phyloP scores from a whole-genome alignment of 441 rosid species.

The Syzygium malaccense region DNA sequence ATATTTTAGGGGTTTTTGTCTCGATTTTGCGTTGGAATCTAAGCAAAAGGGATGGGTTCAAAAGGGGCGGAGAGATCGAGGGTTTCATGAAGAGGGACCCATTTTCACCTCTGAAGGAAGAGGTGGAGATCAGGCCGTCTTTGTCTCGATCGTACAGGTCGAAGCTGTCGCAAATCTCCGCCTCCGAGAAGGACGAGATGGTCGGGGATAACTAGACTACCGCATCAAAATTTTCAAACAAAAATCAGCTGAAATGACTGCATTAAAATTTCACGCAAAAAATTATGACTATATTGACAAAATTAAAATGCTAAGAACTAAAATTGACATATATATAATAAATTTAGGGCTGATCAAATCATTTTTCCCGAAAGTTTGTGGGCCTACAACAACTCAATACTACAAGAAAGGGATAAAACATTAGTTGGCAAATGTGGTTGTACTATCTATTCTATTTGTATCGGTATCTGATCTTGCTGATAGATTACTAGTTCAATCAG shows the following conservation, averaged over 20 bases:
- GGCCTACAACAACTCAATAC: background rate
- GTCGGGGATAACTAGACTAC: accelerated
- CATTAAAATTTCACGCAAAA: background rate
- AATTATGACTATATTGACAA: background rate
- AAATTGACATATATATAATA: accelerated
- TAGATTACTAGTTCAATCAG: background rate
- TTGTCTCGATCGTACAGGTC: background rate
- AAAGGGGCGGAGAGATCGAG: background rate
- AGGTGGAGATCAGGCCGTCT: background rate
- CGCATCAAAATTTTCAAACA: background rate
- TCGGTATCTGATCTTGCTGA: background rate
- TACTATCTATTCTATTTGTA: background rate
- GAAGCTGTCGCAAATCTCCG: background rate
- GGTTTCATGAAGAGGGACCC: background rate
- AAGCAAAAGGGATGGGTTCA: background rate
- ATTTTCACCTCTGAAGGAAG: background rate
- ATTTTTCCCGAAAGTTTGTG: background rate
- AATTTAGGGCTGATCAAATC: accelerated
- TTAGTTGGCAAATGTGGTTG: no score
- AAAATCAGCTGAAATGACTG: background rate
- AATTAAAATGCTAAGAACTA: accelerated
- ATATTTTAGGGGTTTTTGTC: no score
- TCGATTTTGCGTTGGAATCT: no score
- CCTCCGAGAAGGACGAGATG: background rate
- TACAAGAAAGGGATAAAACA: background rate